These are phyloP conservation scores for Candolleomyces aberdarensis DNA, from an alignment of 768 basidiomycete genomes.

Conservation along the genomic window DNA sequence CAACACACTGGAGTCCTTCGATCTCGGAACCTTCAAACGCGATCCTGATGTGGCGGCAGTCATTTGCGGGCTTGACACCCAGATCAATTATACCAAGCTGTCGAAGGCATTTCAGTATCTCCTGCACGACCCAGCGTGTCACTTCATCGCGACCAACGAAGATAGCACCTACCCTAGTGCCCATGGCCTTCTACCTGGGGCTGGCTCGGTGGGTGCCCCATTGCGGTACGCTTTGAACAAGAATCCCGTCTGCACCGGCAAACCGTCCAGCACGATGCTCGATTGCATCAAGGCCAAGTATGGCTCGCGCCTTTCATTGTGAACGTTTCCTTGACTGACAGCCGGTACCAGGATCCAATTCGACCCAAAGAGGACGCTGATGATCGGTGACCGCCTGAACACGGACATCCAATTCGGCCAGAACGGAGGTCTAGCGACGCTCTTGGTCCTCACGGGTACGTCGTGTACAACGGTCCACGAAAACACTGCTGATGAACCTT, in stretches of 20 bases:
- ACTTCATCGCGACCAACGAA: constrained; percentile 88
- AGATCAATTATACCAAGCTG: constrained; percentile 91
- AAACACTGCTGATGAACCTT: not conserved
- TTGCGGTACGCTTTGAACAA: constrained; percentile 68
- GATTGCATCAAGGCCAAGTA: constrained; percentile 81
- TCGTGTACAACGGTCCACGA: not conserved
- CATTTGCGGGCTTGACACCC: constrained; percentile 86
- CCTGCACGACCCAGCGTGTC: constrained; percentile 71
- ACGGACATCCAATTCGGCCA: constrained; percentile 96
- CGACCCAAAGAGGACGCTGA: constrained; percentile 83
- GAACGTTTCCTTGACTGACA: constrained; percentile 10
- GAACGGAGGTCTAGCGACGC: constrained; percentile 78
- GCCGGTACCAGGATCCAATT: constrained; percentile 63
- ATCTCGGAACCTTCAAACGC: constrained; percentile 14
- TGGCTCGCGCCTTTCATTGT: not conserved
- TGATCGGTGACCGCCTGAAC: constrained; percentile 94
- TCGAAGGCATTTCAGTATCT: constrained; percentile 92
- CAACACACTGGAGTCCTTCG: constrained; percentile 67
- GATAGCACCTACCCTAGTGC: constrained; percentile 87
- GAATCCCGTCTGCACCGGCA: constrained; percentile 80
- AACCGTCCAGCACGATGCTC: constrained; percentile 89
- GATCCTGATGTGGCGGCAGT: constrained; percentile 89
- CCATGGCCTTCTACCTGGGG: constrained; percentile 75
- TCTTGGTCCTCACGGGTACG: constrained; percentile 89
- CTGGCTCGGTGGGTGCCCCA: constrained; percentile 82